Evolutionary conservation across 805 yeast genomes (phyloP), one percentile per base, ranked within the genome.

Genomic region (Hanseniaspora pseudoguilliermondii): DNA sequence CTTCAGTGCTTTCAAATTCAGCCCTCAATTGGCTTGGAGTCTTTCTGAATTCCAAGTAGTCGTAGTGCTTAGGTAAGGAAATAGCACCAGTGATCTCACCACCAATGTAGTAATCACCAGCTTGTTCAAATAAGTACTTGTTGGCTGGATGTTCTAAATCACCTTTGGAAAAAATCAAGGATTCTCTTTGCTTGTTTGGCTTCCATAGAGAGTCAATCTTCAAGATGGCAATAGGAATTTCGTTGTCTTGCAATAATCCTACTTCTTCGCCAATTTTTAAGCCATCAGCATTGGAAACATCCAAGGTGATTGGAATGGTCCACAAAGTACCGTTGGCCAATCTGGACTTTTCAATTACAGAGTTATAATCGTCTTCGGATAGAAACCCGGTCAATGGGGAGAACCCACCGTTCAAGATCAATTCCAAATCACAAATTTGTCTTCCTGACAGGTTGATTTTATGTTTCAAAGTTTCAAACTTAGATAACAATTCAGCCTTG

Each of bases 131-230:
- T 62, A 90, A 75, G 71, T 86, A 90, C 64, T 75, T 76, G 64
- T 86, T 75, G 13, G 97, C 97, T 21, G 97, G 97, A 71, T 90
- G 97, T 69, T 91, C 97, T 47, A 95, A 90, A 69, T 91, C 97
- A 59, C 97, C 97, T 69, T 97, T 82, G 73, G 88, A 91, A 32
- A 89, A 97, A 66, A 83, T 77, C 61, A 79, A 70, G 54, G 96
- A 96, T 74, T 90, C 97, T 20, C 68, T 67, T 57, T 72, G 65
- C 75, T 91, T 91, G 71, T 90, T 76, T 62, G 96, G 96, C 63
- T 75, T 75, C 75, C 84, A 90, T 36, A 86, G 78, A 60, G 89
- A 93, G 57, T 76, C 81, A 25, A 90, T 74, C 11, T 95, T 84
- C 65, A 90, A 72, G 62, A 90, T 80, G 29, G 97, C 96, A 63